Base-by-base conservation (phyloP, 2,329 filamentous ascomycete species). In the Cercospora sp. region DNA sequence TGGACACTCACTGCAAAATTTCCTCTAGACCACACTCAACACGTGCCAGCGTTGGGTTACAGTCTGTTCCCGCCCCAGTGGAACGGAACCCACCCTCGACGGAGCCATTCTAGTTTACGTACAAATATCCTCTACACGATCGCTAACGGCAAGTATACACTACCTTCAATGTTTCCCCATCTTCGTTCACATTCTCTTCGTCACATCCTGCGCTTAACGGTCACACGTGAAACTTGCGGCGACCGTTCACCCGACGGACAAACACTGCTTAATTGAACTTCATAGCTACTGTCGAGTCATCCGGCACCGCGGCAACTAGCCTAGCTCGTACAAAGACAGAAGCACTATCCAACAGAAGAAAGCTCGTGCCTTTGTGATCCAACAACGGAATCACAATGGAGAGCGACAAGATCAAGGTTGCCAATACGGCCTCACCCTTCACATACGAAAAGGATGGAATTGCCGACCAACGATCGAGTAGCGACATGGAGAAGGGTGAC, bases 401-500 rank as follows among this genome's bases (percentile, higher is more conserved):
- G 30, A 48, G 16, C 60, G 69, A 68, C 45, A 68, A 68, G 48
- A 69, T 69, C 63, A 69, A 69, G 58, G 42, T 60, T 23, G 60
- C 42, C n/a, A 67, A 65, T 51, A 28, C 45, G n/a, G 42, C 64
- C 9, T 33, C 58, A n/a, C 39, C 64, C 31, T 33, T 55, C 23
- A 39, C 55, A 12, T 63, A 67, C 30, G 67, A 72, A 60, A 65
- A 69, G 57, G 48, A 62, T 53, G 63, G 64, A 28, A 51, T 48
- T 16, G 33, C 48, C 30, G 63, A 68, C 55, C 59, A 63, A 28
- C 60, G 57, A 13, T 69, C 69, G 10, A 65, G 66, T 53, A 70
- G 68, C 51, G 66, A 68, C 6, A 45, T 65, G 42, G 66, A 68
- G 58, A 68, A 68, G 42, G 68, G 55, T 58, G 66, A 71, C 69